Evolutionary conservation across 768 basidiomycete genomes (phyloP).

Genomic region (Boletus rufocinnamomeus): DNA sequence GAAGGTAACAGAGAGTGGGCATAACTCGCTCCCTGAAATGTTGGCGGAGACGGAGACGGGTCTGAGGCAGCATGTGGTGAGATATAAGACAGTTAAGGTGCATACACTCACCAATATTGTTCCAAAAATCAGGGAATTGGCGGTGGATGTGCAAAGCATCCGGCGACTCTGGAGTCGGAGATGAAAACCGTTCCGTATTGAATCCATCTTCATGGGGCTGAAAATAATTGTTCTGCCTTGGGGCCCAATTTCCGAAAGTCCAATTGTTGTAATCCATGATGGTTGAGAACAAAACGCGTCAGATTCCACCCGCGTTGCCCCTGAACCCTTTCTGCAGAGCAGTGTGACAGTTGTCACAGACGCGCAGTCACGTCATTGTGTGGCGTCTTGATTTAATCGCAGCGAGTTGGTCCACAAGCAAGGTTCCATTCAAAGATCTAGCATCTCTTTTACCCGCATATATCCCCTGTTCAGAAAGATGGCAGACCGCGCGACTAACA

Average conservation of each 20-base stretch:
- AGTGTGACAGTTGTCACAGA: slow-evolving; percentile 30
- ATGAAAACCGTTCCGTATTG: slow-evolving; percentile 1
- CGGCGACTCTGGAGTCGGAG: slow-evolving; percentile 11
- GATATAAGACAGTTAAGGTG: neutral
- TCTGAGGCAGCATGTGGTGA: slow-evolving; percentile 32
- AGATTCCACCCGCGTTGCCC: neutral
- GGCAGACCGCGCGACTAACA: slow-evolving; percentile 42
- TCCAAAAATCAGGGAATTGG: slow-evolving; percentile 10
- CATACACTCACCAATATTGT: slow-evolving; percentile 32
- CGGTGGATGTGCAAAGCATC: slow-evolving; percentile 7
- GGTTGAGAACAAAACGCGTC: slow-evolving; percentile 11
- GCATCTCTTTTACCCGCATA: slow-evolving; percentile 12
- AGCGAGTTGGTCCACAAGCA: neutral
- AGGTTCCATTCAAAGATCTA: neutral
- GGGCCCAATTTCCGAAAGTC: neutral
- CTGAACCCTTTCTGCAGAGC: neutral
- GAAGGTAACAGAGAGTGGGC: slow-evolving; percentile 5
- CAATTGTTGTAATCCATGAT: slow-evolving; percentile 20
- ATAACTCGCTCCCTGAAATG: slow-evolving; percentile 19
- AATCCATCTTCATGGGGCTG: neutral
- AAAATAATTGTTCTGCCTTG: neutral
- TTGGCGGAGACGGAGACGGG: slow-evolving; percentile 39
- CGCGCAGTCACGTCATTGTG: slow-evolving; percentile 29
- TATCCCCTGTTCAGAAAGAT: slow-evolving; percentile 17
- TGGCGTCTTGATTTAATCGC: slow-evolving; percentile 4